phyloP scores from a whole-genome alignment of 129 eudicot species.

The Dittrichia graveolens region DNA sequence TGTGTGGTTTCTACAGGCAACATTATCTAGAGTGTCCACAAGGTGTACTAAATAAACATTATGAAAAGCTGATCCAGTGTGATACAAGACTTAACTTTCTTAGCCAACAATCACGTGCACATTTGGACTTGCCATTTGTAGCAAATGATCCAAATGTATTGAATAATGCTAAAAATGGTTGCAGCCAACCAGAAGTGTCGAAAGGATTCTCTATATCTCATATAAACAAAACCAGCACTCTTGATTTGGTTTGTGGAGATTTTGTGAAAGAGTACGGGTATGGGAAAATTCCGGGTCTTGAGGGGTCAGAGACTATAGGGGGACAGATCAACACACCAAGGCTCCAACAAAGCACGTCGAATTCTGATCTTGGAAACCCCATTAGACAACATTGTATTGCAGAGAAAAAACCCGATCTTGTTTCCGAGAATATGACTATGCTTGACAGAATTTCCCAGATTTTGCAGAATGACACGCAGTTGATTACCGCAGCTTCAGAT shows the following conservation, averaged over 20 bases:
- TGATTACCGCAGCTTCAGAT: constrained; percentile 33
- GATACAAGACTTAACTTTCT: constrained; percentile 62
- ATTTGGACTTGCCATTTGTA: constrained; percentile 43
- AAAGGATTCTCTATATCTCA: constrained; percentile 3
- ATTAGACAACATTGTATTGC: constrained; percentile 45
- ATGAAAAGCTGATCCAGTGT: constrained; percentile 71
- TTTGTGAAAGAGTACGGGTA: neutral
- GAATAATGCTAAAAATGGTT: constrained; percentile 7
- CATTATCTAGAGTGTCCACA: constrained; percentile 59
- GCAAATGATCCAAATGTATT: constrained; percentile 34
- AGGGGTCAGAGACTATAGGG: constrained; percentile 29
- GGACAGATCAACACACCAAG: constrained; percentile 36
- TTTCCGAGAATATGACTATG: neutral
- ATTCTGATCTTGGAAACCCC: constrained; percentile 54
- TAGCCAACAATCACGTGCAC: constrained; percentile 51
- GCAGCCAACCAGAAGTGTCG: constrained; percentile 18
- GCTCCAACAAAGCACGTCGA: constrained; percentile 44
- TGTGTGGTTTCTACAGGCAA: constrained; percentile 40
- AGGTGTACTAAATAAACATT: constrained; percentile 73
- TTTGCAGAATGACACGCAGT: constrained; percentile 46
- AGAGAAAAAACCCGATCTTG: constrained; percentile 35
- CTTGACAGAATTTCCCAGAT: constrained; percentile 48
- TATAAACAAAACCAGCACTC: neutral
- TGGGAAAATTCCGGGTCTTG: constrained; percentile 6
- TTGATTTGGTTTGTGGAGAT: constrained; percentile 11